Evolutionary conservation across 139 green algal genomes (phyloP).

Genomic region (Pseudopediastrum boryanum): DNA sequence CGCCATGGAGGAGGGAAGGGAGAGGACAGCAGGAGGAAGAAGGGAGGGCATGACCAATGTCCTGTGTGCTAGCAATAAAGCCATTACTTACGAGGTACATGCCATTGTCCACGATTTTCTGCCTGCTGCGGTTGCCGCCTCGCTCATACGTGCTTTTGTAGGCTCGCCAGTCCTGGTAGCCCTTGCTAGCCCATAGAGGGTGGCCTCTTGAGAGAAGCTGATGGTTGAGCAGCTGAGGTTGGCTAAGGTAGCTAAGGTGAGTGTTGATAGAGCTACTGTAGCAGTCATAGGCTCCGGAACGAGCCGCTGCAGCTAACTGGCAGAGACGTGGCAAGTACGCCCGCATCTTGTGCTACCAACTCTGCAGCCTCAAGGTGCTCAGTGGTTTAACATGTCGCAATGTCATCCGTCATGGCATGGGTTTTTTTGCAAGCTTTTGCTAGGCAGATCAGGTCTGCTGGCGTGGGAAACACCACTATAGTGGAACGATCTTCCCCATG

Average conservation of each 20-base stretch:
- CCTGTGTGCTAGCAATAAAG: not conserved
- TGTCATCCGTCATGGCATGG: too few species aligned
- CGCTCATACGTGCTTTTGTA: slow-evolving; percentile 6
- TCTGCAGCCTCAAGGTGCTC: not conserved
- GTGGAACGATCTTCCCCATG: too few species aligned
- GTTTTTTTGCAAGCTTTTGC: too few species aligned
- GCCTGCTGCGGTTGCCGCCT: not conserved
- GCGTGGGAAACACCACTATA: too few species aligned
- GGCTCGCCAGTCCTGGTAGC: slow-evolving; percentile 1
- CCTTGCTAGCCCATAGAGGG: slow-evolving; percentile 1
- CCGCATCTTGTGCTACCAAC: too few species aligned
- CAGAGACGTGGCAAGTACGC: not conserved
- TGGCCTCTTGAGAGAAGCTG: not conserved
- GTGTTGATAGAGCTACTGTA: not conserved
- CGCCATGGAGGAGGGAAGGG: too few species aligned
- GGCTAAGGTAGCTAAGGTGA: not conserved
- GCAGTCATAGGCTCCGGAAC: not conserved
- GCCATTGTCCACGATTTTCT: slow-evolving; percentile 26
- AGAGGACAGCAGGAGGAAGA: not conserved
- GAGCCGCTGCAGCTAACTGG: not conserved
- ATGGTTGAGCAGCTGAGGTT: not conserved
- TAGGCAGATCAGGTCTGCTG: too few species aligned
- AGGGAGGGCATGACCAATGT: not conserved
- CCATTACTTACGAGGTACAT: slow-evolving; percentile 49
- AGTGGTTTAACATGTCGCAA: too few species aligned